Evolutionary conservation across 805 yeast genomes (phyloP).

Genomic region (Clavispora carvajalis): DNA sequence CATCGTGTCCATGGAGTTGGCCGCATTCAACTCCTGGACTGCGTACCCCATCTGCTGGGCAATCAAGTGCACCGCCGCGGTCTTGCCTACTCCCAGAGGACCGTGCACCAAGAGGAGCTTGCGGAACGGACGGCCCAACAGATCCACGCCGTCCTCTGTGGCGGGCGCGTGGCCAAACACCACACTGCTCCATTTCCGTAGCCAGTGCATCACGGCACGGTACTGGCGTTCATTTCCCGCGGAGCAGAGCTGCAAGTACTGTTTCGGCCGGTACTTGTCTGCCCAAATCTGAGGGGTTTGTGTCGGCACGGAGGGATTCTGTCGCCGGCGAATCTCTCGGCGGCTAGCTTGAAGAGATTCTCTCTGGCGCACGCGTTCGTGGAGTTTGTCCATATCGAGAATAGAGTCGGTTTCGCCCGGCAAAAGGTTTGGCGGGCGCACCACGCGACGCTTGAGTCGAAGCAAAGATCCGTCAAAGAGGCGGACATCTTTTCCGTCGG

Average conservation of each 20-base stretch:
- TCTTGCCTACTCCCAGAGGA: conserved; percentile 92
- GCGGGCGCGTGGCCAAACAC: conserved; percentile 24
- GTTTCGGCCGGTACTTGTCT: conserved; percentile 35
- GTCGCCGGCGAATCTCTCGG: neutral
- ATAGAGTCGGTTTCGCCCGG: conserved; percentile 9
- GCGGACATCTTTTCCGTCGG: conserved; percentile 6
- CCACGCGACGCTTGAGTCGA: conserved; percentile 9
- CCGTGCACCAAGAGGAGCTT: conserved; percentile 78
- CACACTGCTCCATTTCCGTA: conserved; percentile 31
- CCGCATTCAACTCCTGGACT: conserved; percentile 79
- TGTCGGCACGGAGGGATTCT: neutral
- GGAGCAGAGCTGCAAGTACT: conserved; percentile 33
- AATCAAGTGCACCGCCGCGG: conserved; percentile 79
- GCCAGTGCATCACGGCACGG: conserved; percentile 35
- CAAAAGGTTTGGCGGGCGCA: neutral
- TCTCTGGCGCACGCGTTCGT: conserved; percentile 12
- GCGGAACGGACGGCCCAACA: conserved; percentile 36
- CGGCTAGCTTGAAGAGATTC: conserved; percentile 8
- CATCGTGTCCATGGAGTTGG: conserved; percentile 35
- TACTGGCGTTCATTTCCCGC: conserved; percentile 43
- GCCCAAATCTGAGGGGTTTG: conserved; percentile 25
- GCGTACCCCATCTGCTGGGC: conserved; percentile 80
- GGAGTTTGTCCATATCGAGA: conserved; percentile 12
- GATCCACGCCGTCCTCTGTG: conserved; percentile 16
- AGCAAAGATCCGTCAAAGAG: conserved; percentile 11